Evolutionary conservation across 495 filamentous ascomycete genomes (phyloP).

Genomic region (Trichoderma reesei): DNA sequence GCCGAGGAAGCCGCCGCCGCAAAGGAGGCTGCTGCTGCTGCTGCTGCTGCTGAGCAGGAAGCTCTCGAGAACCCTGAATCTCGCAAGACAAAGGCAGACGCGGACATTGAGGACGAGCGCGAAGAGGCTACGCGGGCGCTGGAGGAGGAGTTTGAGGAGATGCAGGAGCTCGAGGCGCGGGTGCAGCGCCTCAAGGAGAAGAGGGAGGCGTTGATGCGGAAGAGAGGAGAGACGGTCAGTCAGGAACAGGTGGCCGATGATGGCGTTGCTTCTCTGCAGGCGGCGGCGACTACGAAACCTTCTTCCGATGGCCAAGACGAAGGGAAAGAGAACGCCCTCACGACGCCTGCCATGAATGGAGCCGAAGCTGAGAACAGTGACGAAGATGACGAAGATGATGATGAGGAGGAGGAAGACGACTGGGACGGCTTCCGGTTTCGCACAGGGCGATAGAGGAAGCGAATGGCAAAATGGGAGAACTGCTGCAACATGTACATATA

Average conservation of each 20-base stretch:
- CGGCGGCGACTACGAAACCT: slow-evolving; percentile 8
- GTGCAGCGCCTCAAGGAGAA: slow-evolving; percentile 67
- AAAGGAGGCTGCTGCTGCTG: slow-evolving; percentile 32
- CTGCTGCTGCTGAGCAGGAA: slow-evolving; percentile 45
- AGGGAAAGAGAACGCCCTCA: slow-evolving; percentile 30
- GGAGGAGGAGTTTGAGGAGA: slow-evolving; percentile 87
- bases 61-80: slow-evolving; percentile 30
- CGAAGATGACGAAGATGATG: slow-evolving; percentile 50
- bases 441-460: slow-evolving; percentile 2
- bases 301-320: slow-evolving; percentile 4
- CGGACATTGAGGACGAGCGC: slow-evolving; percentile 55
- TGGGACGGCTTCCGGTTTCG: slow-evolving; percentile 66
- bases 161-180: slow-evolving; percentile 80
- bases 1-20: slow-evolving; percentile 63
- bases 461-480: not conserved
- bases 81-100: slow-evolving; percentile 30
- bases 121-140: slow-evolving; percentile 75
- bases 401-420: slow-evolving; percentile 48
- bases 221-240: slow-evolving; percentile 13
- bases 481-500: not conserved
- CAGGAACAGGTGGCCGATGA: slow-evolving; percentile 19
- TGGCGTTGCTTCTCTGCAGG: slow-evolving; percentile 15
- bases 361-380: slow-evolving; percentile 25
- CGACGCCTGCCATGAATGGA: slow-evolving; percentile 17
- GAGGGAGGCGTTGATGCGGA: slow-evolving; percentile 39